Base-by-base conservation (phyloP, 441 rosid genomes). In the Corymbia calophylla region DNA sequence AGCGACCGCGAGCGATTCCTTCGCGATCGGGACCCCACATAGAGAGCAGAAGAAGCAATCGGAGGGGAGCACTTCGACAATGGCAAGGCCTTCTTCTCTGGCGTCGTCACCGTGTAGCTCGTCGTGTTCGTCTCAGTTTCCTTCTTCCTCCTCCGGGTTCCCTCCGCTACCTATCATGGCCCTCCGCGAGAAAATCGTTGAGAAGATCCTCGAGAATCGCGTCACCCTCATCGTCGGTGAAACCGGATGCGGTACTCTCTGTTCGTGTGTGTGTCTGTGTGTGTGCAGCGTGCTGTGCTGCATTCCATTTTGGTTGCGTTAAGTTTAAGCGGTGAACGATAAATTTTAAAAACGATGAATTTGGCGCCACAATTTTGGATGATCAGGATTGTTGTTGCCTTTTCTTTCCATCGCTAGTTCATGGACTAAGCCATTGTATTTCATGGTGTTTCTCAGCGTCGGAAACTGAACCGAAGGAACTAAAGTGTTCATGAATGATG, bases 171-270 rank as follows among this genome's bases (percentile, higher is more conserved):
- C 99, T 0, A 92, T 97, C 77, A 92, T 93, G 95, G 93, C 97
- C 51, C 93, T 95, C 89, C 93, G 92, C 88, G 92, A 89, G 90
- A 96, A 90, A 90, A 97, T 97, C 91, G 93, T 97, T 86, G 99
- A 96, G 77, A 97, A 97, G 94, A 93, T 97, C 89, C 88, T 91
- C 91, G 95, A 95, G 90, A 97, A 97, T 95, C 98, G 98, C 90
- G 99, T 97, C 92, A 97, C 99, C 90, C 97, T 97, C 87, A 97
- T 97, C 87, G 95, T 97, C 90, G 99, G 99, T 84, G 99, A 97
- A 62, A 95, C 99, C 39, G 99, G 99, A 88, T 97, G 98, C 94
- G 99, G 99, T 97, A 94, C 86, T 89, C 91, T 85, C 89, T 23
- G 29, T 18, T 39, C 44, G 18, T 87, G 81, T 87, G 29, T 88